phyloP scores from a whole-genome alignment of 2,329 filamentous ascomycete species.

The Nakataea oryzae region DNA sequence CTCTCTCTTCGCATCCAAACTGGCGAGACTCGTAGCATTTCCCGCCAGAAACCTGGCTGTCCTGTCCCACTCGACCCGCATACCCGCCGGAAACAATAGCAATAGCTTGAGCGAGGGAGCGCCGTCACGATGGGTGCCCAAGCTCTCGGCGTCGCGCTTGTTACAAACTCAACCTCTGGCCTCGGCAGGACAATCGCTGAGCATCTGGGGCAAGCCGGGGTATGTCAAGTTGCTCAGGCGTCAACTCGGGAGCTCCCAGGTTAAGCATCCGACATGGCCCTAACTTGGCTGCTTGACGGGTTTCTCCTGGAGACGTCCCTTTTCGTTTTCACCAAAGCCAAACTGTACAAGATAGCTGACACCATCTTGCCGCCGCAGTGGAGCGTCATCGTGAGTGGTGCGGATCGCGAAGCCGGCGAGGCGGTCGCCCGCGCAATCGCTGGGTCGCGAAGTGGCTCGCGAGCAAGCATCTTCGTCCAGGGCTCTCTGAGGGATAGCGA shows the following conservation, averaged over 20 bases:
- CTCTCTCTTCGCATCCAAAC: neutral
- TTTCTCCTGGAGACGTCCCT: too few relatives aligned
- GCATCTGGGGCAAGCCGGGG: neutral
- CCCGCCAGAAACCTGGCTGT: neutral
- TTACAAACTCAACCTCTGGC: neutral
- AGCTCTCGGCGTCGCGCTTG: neutral
- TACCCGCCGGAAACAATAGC: neutral
- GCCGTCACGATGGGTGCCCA: constrained; percentile 5
- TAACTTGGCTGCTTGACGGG: neutral
- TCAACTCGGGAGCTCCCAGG: too few relatives aligned
- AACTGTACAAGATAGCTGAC: too few relatives aligned
- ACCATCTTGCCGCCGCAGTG: neutral
- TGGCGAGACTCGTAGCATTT: neutral
- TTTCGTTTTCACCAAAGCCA: too few relatives aligned
- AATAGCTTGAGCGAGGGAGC: too few relatives aligned
- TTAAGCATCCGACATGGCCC: neutral
- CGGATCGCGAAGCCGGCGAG: neutral
- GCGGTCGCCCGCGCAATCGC: neutral
- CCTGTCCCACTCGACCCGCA: neutral
- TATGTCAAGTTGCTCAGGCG: neutral
- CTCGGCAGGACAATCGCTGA: neutral
- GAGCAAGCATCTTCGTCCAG: neutral
- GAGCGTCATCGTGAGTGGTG: neutral
- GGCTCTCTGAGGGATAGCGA: neutral
- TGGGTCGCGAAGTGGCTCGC: neutral